phyloP scores from a whole-genome alignment of 2,329 filamentous ascomycete genomes.

The Sporothrix sp. region DNA sequence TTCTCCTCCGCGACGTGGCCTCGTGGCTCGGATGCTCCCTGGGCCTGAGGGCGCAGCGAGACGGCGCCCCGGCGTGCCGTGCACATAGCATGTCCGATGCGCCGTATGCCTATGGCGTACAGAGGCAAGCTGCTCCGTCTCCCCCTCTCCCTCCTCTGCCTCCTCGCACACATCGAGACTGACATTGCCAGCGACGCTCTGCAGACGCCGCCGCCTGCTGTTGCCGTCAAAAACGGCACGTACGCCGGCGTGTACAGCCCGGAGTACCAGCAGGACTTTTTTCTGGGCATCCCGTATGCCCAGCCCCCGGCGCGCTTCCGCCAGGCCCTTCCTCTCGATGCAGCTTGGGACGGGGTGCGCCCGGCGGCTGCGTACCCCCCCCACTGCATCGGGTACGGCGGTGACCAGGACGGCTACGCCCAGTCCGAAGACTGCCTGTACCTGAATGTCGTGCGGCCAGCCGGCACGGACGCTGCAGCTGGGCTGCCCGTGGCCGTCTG shows the following conservation, averaged over 20 bases:
- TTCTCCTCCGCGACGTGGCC: background rate
- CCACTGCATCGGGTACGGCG: slow-evolving; percentile 42
- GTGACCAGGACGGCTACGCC: slow-evolving; percentile 19
- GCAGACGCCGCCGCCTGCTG: slow-evolving; percentile 11
- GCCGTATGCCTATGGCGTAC: too few species aligned
- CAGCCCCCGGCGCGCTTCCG: slow-evolving; percentile 32
- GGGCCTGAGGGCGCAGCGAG: background rate
- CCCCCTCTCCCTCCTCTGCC: too few species aligned
- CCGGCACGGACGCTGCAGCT: slow-evolving; percentile 29
- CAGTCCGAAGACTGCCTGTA: slow-evolving; percentile 49
- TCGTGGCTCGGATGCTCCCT: slow-evolving; percentile 7
- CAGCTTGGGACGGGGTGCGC: slow-evolving; percentile 27
- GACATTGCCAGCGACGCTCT: too few species aligned
- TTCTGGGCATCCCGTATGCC: slow-evolving; percentile 37
- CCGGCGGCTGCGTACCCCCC: slow-evolving; percentile 36
- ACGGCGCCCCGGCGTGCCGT: background rate
- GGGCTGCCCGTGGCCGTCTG: slow-evolving; percentile 44
- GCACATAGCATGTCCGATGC: too few species aligned
- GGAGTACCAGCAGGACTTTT: slow-evolving; percentile 38
- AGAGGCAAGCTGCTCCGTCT: too few species aligned
- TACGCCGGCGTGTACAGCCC: slow-evolving; percentile 27
- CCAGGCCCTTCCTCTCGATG: slow-evolving; percentile 25
- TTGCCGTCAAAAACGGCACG: slow-evolving; percentile 26
- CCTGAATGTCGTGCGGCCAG: slow-evolving; percentile 50
- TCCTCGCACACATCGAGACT: too few species aligned